Evolutionary conservation across 1,284 basidiomycete genomes (phyloP).

Genomic region (Ganoderma meredithae): DNA sequence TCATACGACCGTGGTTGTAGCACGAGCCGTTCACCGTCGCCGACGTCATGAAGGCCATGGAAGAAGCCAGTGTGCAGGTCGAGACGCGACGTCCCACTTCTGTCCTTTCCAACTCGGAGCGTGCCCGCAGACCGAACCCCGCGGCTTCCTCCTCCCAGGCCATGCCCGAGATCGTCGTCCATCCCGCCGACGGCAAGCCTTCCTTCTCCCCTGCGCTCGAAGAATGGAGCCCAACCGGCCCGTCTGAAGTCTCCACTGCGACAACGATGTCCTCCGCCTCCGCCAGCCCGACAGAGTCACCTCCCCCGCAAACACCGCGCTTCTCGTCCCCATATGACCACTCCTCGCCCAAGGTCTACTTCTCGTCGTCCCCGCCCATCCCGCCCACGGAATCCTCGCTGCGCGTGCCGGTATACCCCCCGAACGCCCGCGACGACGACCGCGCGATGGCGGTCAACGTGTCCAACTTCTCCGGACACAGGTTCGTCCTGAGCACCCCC

Average conservation of each 20-base stretch:
- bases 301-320: background rate
- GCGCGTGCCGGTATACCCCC: background rate
- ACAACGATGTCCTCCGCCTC: background rate
- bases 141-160: background rate
- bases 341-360: conserved; percentile 4
- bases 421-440: background rate
- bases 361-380: background rate
- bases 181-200: conserved; percentile 15
- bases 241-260: background rate
- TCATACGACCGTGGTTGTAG: background rate
- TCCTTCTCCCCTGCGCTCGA: conserved; percentile 3
- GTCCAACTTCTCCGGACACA: conserved; percentile 14
- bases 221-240: background rate
- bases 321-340: background rate
- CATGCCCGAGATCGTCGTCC: conserved; percentile 14
- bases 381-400: background rate
- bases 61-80: background rate
- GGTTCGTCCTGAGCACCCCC: conserved; percentile 9
- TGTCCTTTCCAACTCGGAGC: background rate
- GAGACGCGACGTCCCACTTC: background rate
- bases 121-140: background rate
- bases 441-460: background rate
- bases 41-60: conserved; percentile 8
- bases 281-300: background rate
- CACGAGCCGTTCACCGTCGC: conserved; percentile 13